These are phyloP conservation scores for Cerioporus squamosus DNA, from an alignment of 1,284 basidiomycete species.

Conservation along the genomic window DNA sequence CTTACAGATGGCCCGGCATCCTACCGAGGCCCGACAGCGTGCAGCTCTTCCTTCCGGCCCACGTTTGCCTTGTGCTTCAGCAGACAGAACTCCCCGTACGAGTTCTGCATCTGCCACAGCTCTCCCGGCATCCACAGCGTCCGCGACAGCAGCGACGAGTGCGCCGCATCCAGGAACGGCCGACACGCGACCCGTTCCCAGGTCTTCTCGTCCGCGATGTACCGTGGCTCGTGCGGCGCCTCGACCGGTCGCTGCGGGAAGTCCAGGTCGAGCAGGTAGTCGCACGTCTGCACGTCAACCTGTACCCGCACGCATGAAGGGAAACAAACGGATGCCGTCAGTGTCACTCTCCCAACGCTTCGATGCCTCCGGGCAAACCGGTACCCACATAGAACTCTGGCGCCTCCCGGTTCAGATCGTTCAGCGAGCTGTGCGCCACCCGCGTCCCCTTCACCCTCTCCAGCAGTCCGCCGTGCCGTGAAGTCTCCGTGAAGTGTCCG, in stretches of 20 bases:
- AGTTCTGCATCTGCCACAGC: constrained; percentile 65
- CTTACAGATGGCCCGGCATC: neutral
- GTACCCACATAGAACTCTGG: constrained; percentile 78
- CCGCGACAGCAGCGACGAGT: constrained; percentile 73
- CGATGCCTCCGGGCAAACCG: constrained; percentile 5
- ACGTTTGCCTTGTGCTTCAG: constrained; percentile 56
- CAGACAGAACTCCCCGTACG: constrained; percentile 75
- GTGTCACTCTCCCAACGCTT: constrained; percentile 2
- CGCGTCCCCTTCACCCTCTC: constrained; percentile 67
- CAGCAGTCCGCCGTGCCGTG: constrained; percentile 51
- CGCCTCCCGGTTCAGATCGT: constrained; percentile 89
- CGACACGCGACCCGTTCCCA: constrained; percentile 83
- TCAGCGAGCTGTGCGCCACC: constrained; percentile 69
- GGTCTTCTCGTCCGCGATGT: constrained; percentile 57
- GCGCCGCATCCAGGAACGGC: constrained; percentile 81
- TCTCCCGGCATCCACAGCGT: constrained; percentile 79
- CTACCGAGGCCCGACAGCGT: constrained; percentile 26
- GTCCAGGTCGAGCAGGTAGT: constrained; percentile 88
- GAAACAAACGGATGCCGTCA: constrained; percentile 16
- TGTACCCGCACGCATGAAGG: constrained; percentile 36
- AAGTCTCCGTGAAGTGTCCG: constrained; percentile 66
- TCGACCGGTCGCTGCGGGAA: constrained; percentile 68
- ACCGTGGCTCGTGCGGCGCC: constrained; percentile 78
- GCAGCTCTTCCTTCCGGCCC: constrained; percentile 42
- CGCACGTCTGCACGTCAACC: constrained; percentile 76